A percentile compares a stretch with the other conserved stretches of the same genome.
phyloP scores from a whole-genome alignment of 768 basidiomycete species.

The Kwoniella sp. region DNA sequence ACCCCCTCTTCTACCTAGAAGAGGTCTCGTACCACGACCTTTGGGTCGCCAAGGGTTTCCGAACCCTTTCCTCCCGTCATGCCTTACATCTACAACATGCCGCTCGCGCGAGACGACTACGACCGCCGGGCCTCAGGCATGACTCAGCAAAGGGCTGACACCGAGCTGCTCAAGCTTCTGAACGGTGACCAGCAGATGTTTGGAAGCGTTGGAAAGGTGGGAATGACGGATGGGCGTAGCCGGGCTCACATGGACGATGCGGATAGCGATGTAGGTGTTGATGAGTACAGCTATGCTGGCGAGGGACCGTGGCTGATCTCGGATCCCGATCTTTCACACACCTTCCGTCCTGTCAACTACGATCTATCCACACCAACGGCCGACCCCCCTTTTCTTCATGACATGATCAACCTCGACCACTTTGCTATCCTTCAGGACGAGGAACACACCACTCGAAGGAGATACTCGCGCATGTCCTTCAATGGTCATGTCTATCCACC shows the following conservation, averaged over 20 bases:
- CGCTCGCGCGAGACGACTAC: conserved; percentile 1
- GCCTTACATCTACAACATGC: conserved; percentile 20
- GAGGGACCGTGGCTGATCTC: too few species aligned
- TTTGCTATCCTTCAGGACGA: too few species aligned
- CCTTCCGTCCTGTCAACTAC: too few species aligned
- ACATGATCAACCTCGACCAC: conserved; percentile 3
- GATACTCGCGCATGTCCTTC: conserved; percentile 15
- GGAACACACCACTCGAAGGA: conserved; percentile 5
- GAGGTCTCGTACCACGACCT: conserved; percentile 13
- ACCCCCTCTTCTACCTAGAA: conserved; percentile 9
- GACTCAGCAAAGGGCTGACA: conserved; percentile 7
- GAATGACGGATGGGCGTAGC: too few species aligned
- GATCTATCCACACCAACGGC: conserved; percentile 5
- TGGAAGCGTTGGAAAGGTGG: too few species aligned
- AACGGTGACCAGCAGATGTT: too few species aligned
- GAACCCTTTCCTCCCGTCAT: conserved; percentile 9
- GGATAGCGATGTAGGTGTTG: too few species aligned
- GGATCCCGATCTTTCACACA: too few species aligned
- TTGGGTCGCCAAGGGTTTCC: conserved; percentile 16
- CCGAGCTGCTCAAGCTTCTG: conserved; percentile 16
- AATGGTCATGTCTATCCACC: conserved; percentile 13
- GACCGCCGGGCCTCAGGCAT: background rate
- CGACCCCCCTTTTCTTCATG: conserved; percentile 12
- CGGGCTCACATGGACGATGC: background rate
- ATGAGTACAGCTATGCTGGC: too few species aligned